Percentiles rank a stretch among this genome's conserved stretches.
Conservation (phyloP, 2,329 filamentous ascomycete species). For the Aspergillus calidoustus region DNA sequence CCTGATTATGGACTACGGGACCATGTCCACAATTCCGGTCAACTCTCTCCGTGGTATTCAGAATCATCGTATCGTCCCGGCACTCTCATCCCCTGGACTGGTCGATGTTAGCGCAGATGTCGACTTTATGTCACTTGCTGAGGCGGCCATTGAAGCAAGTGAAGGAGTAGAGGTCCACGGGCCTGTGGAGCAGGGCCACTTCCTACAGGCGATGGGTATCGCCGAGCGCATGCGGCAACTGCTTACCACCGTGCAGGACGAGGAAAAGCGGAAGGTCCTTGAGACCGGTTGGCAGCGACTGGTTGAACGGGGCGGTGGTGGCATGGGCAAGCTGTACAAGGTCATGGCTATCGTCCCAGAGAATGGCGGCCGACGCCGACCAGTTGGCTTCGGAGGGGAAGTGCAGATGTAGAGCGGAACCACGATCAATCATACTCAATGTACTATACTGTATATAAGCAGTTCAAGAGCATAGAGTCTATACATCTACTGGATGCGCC, state of each 20-base stretch:
- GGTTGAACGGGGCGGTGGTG: constrained; percentile 78
- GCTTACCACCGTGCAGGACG: constrained; percentile 54
- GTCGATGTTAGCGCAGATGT: constrained; percentile 93
- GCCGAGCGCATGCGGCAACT: constrained; percentile 74
- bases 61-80: constrained; percentile 74
- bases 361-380: constrained; percentile 71
- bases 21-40: constrained; percentile 74
- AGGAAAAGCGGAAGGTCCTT: constrained; percentile 63
- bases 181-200: constrained; percentile 82
- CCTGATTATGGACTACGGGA: constrained; percentile 94
- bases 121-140: constrained; percentile 85
- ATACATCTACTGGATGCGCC: neutral
- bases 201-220: constrained; percentile 82
- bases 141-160: constrained; percentile 75
- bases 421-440: neutral
- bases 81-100: constrained; percentile 77
- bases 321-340: constrained; percentile 96
- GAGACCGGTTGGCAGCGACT: constrained; percentile 78
- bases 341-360: constrained; percentile 88
- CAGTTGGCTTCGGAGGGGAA: constrained; percentile 88
- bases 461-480: neutral
- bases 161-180: constrained; percentile 89
- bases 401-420: constrained; percentile 26
- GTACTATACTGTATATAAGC: constrained; percentile 17
- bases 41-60: constrained; percentile 92